A percentile compares a stretch with the other conserved stretches of the same genome.
Evolutionary conservation across 768 basidiomycete genomes (phyloP).

Genomic region (Russula emetica): DNA sequence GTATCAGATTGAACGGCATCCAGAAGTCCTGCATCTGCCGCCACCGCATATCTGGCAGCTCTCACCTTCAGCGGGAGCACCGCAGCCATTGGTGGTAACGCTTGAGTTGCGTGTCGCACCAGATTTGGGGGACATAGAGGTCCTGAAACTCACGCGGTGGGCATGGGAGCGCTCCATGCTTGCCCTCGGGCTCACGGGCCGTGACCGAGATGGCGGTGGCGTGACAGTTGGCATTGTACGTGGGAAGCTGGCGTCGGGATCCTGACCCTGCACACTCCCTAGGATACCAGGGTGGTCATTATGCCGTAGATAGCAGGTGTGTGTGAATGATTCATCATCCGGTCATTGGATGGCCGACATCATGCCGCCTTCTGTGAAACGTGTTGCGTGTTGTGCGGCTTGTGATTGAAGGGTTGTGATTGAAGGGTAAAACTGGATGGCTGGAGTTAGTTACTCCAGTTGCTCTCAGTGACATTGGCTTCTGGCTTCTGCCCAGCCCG

Average conservation of each 20-base stretch:
- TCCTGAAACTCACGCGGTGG: slow-evolving; percentile 70
- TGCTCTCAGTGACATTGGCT: no score
- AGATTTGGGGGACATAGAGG: slow-evolving; percentile 64
- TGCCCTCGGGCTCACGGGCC: slow-evolving; percentile 42
- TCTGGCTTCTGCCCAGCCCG: not conserved
- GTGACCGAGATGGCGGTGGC: slow-evolving; percentile 48
- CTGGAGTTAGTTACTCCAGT: no score
- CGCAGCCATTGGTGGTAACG: slow-evolving; percentile 61
- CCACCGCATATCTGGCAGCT: slow-evolving; percentile 90
- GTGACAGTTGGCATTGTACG: slow-evolving; percentile 73
- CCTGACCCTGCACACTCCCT: not conserved
- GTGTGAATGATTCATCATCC: not conserved
- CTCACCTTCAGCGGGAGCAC: slow-evolving; percentile 34
- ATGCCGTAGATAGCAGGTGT: not conserved
- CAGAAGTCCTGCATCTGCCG: slow-evolving; percentile 75
- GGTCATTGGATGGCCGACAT: not conserved
- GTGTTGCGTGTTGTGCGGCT: not conserved
- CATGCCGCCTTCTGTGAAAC: not conserved
- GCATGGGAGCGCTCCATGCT: slow-evolving; percentile 62
- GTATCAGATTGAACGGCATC: slow-evolving; percentile 73
- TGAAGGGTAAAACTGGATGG: not conserved
- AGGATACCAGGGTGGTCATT: not conserved
- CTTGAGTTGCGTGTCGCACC: slow-evolving; percentile 70
- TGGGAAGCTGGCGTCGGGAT: slow-evolving; percentile 36
- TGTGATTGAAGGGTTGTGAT: not conserved